Evolutionary conservation across 2,329 filamentous ascomycete genomes (phyloP), one percentile per base, ranked within the genome.

Genomic region (Fusarium pininemorale): DNA sequence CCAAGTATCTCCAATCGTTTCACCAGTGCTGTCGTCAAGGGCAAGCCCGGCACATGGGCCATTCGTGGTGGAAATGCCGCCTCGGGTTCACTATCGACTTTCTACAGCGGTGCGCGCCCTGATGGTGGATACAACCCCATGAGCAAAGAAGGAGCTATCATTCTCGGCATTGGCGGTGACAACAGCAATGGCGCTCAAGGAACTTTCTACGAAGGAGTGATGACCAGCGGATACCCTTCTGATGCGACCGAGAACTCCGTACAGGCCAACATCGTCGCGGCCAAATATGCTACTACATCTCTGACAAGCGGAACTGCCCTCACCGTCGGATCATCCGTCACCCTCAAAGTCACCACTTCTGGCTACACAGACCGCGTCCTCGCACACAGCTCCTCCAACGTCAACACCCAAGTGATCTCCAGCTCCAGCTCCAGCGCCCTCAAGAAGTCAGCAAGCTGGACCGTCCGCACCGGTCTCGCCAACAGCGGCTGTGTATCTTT

Each of bases 381-480:
- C 15, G 48, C 63, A 4, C 69, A 72, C 30, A 73, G 28, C 1
- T 37, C 12, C 35, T 69, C 69, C 3, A 32, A 55, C 5, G 53
- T 72, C 35, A 73, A 73, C 16, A 73, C 69, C 3, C 57, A 72
- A 6, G 22, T 72, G 1, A 39, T 71, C 18, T 28, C 28, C 9
- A 53, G 55, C 22, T 72, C 69, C 6, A 73, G 54, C 30, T n/a
- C 47, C 7, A n/a, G 47, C 7, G 22, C 53, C 0, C 69, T 72
- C 20, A 72, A 53, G 37, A 45, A 72, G 22, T 70, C 72, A 26
- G 69, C 63, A 2, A 72, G 63, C 8, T 72, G 69, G 69, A 73
- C 57, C 0, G 57, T 72, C 6, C 69, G 69, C 4, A 38, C 63
- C 1, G 69, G 69, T 1, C n/a, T 72, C n/a, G 69, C 57, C 7